Conservation (phyloP, 164 flowering plant species). For the Tetracentron sinense region DNA sequence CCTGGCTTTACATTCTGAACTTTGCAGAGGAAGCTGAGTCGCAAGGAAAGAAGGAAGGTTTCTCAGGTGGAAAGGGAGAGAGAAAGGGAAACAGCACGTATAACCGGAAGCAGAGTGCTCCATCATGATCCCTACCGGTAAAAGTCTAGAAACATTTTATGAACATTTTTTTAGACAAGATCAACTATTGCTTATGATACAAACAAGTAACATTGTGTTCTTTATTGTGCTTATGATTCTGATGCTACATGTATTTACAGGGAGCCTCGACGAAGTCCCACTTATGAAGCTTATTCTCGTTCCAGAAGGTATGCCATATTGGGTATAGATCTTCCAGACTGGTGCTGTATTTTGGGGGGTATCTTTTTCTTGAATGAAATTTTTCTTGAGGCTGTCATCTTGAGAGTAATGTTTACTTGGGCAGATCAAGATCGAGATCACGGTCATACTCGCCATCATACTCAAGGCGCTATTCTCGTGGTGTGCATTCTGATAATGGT, state of each 20-base stretch:
- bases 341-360: neutral
- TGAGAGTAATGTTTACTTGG: slow-evolving; percentile 1
- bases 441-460: slow-evolving; percentile 78
- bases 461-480: slow-evolving; percentile 70
- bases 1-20: slow-evolving; percentile 6
- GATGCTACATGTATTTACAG: slow-evolving; percentile 33
- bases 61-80: slow-evolving; percentile 93
- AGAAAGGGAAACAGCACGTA: slow-evolving; percentile 76
- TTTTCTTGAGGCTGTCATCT: neutral
- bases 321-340: neutral
- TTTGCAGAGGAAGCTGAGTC: slow-evolving; percentile 84
- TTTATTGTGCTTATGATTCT: neutral
- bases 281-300: slow-evolving; percentile 93
- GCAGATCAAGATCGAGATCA: slow-evolving; percentile 71
- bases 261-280: slow-evolving; percentile 85
- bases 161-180: neutral
- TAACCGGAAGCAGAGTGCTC: slow-evolving; percentile 56
- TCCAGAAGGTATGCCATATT: slow-evolving; percentile 58
- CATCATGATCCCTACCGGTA: slow-evolving; percentile 96
- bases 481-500: slow-evolving; percentile 57
- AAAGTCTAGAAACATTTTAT: neutral
- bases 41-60: slow-evolving; percentile 95
- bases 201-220: neutral
- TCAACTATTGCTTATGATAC: neutral
- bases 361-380: neutral